A percentile compares a stretch with the other conserved stretches of the same genome.
These are phyloP conservation scores for Nemania serpens DNA, from an alignment of 2,329 filamentous ascomycete genomes.

Conservation along the genomic window DNA sequence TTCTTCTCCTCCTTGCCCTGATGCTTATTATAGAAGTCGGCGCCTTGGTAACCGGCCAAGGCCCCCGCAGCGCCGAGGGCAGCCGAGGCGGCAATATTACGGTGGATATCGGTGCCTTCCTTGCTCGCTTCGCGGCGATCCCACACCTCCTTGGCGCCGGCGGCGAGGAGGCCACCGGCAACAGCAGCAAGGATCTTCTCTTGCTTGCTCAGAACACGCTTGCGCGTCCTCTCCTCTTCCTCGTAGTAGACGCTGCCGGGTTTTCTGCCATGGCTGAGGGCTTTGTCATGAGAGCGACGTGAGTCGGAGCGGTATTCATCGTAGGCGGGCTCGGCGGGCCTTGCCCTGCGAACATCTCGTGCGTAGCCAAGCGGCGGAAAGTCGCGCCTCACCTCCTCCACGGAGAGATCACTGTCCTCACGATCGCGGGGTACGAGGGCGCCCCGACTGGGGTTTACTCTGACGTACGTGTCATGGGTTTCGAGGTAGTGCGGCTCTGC, in stretches of 20 bases:
- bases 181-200: conserved; percentile 71
- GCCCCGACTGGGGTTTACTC: conserved; percentile 47
- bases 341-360: conserved; percentile 62
- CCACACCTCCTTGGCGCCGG: conserved; percentile 68
- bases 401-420: conserved; percentile 73
- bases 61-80: conserved; percentile 68
- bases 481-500: conserved; percentile 60
- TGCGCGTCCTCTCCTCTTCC: conserved; percentile 60
- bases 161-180: conserved; percentile 66
- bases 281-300: conserved; percentile 35
- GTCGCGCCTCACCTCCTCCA: conserved; percentile 84
- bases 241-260: conserved; percentile 59
- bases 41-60: conserved; percentile 66
- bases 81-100: conserved; percentile 63
- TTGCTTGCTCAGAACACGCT: conserved; percentile 62
- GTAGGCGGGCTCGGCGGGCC: conserved; percentile 65
- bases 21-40: conserved; percentile 66
- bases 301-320: conserved; percentile 65
- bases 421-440: conserved; percentile 64
- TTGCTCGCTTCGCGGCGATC: conserved; percentile 64
- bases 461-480: conserved; percentile 52
- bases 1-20: conserved; percentile 59
- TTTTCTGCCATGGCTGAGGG: conserved; percentile 47
- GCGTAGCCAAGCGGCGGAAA: conserved; percentile 73
- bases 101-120: conserved; percentile 54